Evolutionary conservation across 768 basidiomycete species (phyloP).

Genomic region (Mrakia frigida): DNA sequence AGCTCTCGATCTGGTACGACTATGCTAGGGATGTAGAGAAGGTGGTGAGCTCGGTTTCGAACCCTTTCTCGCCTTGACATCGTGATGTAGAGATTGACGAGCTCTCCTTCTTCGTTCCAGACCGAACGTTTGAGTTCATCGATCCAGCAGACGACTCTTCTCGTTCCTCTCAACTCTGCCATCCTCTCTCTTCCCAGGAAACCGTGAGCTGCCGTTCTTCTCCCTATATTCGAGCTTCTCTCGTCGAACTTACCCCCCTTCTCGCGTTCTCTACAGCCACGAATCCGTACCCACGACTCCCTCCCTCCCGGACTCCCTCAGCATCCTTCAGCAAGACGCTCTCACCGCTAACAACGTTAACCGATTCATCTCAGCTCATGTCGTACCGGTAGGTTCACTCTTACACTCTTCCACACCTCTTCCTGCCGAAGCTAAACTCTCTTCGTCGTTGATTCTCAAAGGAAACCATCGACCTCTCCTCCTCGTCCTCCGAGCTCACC

Average conservation of each 20-base stretch:
- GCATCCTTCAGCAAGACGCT: slow-evolving; percentile 16
- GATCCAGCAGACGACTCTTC: not conserved
- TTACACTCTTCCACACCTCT: not conserved
- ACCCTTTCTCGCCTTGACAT: not conserved
- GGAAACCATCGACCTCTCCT: slow-evolving; percentile 3
- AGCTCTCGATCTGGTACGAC: slow-evolving; percentile 6
- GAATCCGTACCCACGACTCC: not conserved
- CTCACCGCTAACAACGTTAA: not conserved
- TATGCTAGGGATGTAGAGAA: slow-evolving; percentile 15
- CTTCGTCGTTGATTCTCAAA: not conserved
- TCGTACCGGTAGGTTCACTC: slow-evolving; percentile 8
- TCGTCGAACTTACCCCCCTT: too few species aligned
- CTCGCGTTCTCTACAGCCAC: slow-evolving; percentile 2
- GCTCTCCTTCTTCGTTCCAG: not conserved
- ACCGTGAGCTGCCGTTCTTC: slow-evolving; percentile 8
- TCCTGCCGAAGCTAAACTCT: not conserved
- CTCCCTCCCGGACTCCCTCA: not conserved
- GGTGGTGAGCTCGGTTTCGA: slow-evolving; percentile 9
- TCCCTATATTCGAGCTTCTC: not conserved
- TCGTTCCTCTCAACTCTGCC: slow-evolving; percentile 25
- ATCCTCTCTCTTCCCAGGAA: slow-evolving; percentile 23
- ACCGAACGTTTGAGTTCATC: not conserved
- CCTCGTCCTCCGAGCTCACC: not conserved
- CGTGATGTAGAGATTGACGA: not conserved
- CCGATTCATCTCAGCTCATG: slow-evolving; percentile 13